Percentiles rank a stretch among this genome's conserved stretches.
phyloP scores from a whole-genome alignment of 1,284 basidiomycete genomes.

The Phlebopus sp. region DNA sequence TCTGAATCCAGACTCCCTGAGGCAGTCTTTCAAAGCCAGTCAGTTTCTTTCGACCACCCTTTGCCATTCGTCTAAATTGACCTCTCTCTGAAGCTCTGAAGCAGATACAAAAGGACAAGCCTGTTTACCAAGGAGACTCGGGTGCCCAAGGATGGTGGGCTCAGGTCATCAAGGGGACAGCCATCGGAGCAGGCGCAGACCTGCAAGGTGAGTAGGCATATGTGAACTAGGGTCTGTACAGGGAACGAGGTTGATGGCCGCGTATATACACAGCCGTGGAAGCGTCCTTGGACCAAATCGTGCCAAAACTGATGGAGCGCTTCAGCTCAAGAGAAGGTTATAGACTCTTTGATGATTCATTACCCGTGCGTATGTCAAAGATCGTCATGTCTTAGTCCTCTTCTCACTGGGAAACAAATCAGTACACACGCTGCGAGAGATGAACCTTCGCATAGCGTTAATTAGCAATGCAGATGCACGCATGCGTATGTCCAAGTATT shows the following conservation, averaged over 20 bases:
- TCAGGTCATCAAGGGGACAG: conserved; percentile 69
- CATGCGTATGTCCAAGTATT: conserved; percentile 48
- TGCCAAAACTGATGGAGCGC: conserved; percentile 52
- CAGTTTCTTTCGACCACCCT: conserved; percentile 6
- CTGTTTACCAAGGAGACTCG: conserved; percentile 42
- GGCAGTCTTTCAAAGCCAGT: conserved; percentile 67
- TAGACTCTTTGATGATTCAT: conserved; percentile 58
- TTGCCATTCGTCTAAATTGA: conserved; percentile 1
- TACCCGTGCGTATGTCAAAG: conserved; percentile 52
- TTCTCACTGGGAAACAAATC: conserved; percentile 8
- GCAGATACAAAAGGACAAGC: conserved; percentile 55
- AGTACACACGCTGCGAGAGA: conserved; percentile 48
- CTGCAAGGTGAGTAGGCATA: conserved; percentile 38
- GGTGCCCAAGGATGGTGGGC: conserved; percentile 66
- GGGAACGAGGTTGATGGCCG: conserved; percentile 19
- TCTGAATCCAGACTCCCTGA: conserved; percentile 50
- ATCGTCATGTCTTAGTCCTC: neutral
- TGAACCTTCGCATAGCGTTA: conserved; percentile 52
- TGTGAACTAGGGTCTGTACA: conserved; percentile 7
- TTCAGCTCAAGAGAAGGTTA: conserved; percentile 74
- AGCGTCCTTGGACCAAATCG: conserved; percentile 48
- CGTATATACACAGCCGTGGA: conserved; percentile 47
- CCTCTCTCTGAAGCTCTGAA: conserved; percentile 50
- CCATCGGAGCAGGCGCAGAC: conserved; percentile 68
- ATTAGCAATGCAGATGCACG: conserved; percentile 71